Percentiles rank a stretch among this genome's conserved stretches.
phyloP scores from a whole-genome alignment of 1,284 basidiomycete genomes.

The Golubevia sp. region DNA sequence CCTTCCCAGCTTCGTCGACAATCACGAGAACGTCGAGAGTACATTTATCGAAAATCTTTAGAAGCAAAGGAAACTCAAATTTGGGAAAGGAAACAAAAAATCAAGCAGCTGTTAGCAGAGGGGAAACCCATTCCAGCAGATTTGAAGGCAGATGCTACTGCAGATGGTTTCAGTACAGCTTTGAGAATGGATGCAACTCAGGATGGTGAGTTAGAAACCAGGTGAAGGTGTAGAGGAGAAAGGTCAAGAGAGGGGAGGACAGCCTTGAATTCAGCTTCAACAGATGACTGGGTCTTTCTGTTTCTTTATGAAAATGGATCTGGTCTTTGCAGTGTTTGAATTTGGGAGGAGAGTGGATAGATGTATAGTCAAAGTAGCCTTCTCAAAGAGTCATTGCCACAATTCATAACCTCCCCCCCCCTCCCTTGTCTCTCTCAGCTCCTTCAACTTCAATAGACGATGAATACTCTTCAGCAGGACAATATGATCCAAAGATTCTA shows the following conservation, averaged over 20 bases:
- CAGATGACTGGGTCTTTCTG: not conserved
- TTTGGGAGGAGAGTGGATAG: too few relatives aligned
- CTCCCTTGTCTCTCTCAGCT: constrained; percentile 7
- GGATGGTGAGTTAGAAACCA: constrained; percentile 5
- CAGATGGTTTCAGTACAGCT: constrained; percentile 23
- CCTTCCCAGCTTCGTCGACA: constrained; percentile 46
- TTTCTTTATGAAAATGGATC: not conserved
- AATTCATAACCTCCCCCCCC: too few relatives aligned
- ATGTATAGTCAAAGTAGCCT: too few relatives aligned
- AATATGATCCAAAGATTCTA: constrained; percentile 52
- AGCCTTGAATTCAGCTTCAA: not conserved
- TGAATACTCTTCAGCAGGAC: constrained; percentile 51
- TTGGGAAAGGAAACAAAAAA: constrained; percentile 51
- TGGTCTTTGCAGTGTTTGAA: too few relatives aligned
- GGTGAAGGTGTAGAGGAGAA: not conserved
- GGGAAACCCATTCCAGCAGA: constrained; percentile 54
- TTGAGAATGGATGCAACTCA: constrained; percentile 51
- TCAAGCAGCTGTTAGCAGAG: constrained; percentile 52
- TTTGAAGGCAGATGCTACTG: constrained; percentile 28
- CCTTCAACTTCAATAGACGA: constrained; percentile 44
- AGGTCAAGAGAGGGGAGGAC: not conserved
- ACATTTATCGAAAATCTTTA: constrained; percentile 58
- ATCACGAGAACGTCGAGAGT: constrained; percentile 55
- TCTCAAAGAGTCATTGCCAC: too few relatives aligned
- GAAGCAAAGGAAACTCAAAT: constrained; percentile 55